Evolutionary conservation across 1,284 basidiomycete genomes (phyloP).

Genomic region (Athelia psychrophila): DNA sequence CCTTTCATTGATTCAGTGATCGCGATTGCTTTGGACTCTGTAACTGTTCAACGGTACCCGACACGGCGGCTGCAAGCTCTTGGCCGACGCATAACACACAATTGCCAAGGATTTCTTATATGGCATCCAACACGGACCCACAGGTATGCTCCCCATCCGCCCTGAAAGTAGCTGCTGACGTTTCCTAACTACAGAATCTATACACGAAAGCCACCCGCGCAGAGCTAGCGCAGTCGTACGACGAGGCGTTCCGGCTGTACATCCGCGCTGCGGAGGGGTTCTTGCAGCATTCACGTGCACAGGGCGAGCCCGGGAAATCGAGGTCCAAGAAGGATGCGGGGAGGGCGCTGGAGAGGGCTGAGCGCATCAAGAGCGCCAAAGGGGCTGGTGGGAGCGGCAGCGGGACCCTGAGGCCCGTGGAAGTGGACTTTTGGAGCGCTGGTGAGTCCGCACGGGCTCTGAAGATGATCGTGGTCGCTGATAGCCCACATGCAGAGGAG

Average conservation of each 20-base stretch:
- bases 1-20: too few relatives aligned
- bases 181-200: conserved; percentile 37
- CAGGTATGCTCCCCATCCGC: not conserved
- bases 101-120: not conserved
- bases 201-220: conserved; percentile 66
- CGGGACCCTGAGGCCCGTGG: conserved; percentile 39
- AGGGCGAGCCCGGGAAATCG: conserved; percentile 29
- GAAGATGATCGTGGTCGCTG: conserved; percentile 1
- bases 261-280: conserved; percentile 68
- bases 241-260: conserved; percentile 72
- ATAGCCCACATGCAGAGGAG: conserved; percentile 48
- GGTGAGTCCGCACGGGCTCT: conserved; percentile 27
- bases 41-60: too few relatives aligned
- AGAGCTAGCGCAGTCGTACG: conserved; percentile 64
- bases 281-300: conserved; percentile 55
- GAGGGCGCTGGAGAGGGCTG: conserved; percentile 79
- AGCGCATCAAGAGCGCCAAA: conserved; percentile 73
- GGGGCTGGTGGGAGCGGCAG: conserved; percentile 26
- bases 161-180: not conserved
- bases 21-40: too few relatives aligned
- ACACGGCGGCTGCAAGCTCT: too few relatives aligned
- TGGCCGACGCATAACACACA: too few relatives aligned
- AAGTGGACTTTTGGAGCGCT: conserved; percentile 41
- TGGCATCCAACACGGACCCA: not conserved
- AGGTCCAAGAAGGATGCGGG: conserved; percentile 56